Evolutionary conservation across 2,329 filamentous ascomycete genomes (phyloP).

Genomic region (Botrytis sinoallii): DNA sequence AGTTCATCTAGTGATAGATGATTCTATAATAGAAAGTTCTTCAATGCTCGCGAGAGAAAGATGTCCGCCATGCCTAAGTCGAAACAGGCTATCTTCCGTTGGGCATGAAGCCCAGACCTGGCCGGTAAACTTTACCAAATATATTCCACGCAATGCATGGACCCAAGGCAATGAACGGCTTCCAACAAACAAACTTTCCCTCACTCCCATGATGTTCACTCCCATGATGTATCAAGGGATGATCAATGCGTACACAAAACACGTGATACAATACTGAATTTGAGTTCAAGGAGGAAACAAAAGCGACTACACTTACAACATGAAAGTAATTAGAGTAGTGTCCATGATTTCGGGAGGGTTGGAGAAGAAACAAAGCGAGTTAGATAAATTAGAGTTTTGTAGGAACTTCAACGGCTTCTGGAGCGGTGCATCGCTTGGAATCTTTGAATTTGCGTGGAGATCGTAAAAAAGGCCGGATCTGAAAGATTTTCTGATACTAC

Average conservation of each 20-base stretch:
- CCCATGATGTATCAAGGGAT: background rate
- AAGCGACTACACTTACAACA: constrained; percentile 48
- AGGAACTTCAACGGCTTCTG: constrained; percentile 2
- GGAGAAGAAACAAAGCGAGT: constrained; percentile 16
- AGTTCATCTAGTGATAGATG: background rate
- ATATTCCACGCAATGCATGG: background rate
- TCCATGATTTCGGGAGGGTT: constrained; percentile 31
- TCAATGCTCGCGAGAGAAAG: background rate
- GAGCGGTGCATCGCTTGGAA: background rate
- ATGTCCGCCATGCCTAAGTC: background rate
- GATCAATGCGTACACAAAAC: constrained; percentile 6
- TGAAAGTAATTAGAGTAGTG: constrained; percentile 67
- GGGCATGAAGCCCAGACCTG: background rate
- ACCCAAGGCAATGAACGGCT: background rate
- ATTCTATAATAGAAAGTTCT: background rate
- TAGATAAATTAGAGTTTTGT: background rate
- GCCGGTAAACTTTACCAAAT: background rate
- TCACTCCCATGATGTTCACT: background rate
- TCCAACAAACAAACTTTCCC: background rate
- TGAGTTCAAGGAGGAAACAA: background rate
- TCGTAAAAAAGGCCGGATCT: background rate
- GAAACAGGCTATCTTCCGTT: background rate
- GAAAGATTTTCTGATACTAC: constrained; percentile 5
- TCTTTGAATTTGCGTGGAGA: background rate
- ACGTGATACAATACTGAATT: background rate